phyloP scores from a whole-genome alignment of 768 basidiomycete species.

The Amylocystis lapponica region DNA sequence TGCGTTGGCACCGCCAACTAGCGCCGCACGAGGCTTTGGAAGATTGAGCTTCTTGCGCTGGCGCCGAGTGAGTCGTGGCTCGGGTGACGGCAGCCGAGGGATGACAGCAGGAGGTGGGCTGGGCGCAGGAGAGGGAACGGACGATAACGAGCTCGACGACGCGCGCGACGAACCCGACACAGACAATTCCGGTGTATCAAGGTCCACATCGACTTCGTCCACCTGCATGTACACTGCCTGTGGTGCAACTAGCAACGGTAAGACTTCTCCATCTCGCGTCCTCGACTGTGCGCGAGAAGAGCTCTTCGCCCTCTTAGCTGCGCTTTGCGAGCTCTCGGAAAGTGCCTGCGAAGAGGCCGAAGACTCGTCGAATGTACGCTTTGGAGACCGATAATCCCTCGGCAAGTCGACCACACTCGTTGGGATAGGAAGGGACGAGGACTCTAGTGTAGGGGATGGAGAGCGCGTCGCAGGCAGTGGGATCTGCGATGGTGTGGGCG shows the following conservation, averaged over 20 bases:
- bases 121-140: conserved; percentile 27
- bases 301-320: conserved; percentile 25
- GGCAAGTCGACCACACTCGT: conserved; percentile 8
- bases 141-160: conserved; percentile 36
- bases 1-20: conserved; percentile 15
- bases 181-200: conserved; percentile 23
- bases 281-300: conserved; percentile 14
- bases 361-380: conserved; percentile 56
- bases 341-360: conserved; percentile 32
- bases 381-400: conserved; percentile 44
- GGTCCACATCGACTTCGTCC: conserved; percentile 23
- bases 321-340: conserved; percentile 24
- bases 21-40: conserved; percentile 44
- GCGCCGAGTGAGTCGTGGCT: conserved; percentile 52
- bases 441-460: conserved; percentile 20
- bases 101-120: conserved; percentile 21
- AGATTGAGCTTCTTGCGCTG: conserved; percentile 67
- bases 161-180: conserved; percentile 18
- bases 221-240: conserved; percentile 4
- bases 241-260: not conserved
- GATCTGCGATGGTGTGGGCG: conserved; percentile 28
- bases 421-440: conserved; percentile 13
- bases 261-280: not conserved
- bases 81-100: conserved; percentile 21
- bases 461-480: conserved; percentile 33